Evolutionary conservation across 2,329 filamentous ascomycete genomes (phyloP), one percentile per base, ranked within the genome.

Genomic region (Fusarium circinatum): DNA sequence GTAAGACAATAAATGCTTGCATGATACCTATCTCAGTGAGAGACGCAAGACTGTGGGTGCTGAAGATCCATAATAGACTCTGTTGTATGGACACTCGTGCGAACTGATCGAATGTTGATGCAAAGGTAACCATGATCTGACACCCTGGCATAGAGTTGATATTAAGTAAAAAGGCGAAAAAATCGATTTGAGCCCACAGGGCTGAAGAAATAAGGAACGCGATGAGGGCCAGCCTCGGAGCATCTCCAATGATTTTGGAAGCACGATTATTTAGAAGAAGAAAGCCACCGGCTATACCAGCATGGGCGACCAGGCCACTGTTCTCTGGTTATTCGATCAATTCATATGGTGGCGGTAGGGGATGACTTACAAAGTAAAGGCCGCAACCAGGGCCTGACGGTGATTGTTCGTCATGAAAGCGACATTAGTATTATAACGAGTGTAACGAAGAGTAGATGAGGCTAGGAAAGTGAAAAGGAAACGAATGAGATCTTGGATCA

Each of bases 141-240:
- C 89, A 91, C 18, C 83, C 81, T 22, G 83, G 79, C 24, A 81
- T 67, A 38, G 85, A 84, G 38, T 79, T 79, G 39, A 83, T 78
- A 70, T 85, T 80, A 79, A 89, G 82, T 60, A 88, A 77, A 30
- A 86, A 86, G 34, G 86, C 80, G 62, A 86, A 80, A 70, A 90
- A 90, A 64, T 85, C 85, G 69, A 84, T 78, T 45, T 87, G 80
- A 52, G 88, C 87, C 89, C 89, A 91, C 55, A 88, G 82, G 73
- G 85, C 84, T 36, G 87, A 83, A 65, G 85, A 83, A 32, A 84
- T 69, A 76, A 90, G 84, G 79, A 89, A 90, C 73, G 83, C 80
- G 77, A 86, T 82, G 87, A 90, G 88, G 88, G 86, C 88, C 88
- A 90, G 89, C 88, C 89, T 90, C 88, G 86, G 85, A 83, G 87